These are phyloP conservation scores for Penicillium daleae DNA, from an alignment of 495 filamentous ascomycete genomes.

Conservation along the genomic window DNA sequence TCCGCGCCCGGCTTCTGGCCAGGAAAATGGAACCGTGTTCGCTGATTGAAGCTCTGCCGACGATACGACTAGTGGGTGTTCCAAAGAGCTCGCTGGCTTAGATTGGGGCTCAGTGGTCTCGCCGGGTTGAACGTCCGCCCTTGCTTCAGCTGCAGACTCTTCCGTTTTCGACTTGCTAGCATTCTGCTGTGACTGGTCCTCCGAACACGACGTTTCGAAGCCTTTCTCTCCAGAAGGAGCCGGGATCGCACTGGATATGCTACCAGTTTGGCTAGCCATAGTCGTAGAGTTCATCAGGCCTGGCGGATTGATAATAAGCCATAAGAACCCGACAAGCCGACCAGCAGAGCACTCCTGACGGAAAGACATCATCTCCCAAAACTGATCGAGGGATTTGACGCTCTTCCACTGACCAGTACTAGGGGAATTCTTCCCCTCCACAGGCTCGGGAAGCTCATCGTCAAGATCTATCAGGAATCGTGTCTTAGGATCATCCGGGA, in stretches of 20 bases:
- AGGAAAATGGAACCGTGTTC: conserved; percentile 62
- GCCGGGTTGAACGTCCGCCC: not conserved
- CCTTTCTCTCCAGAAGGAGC: conserved; percentile 13
- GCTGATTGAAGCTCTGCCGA: conserved; percentile 40
- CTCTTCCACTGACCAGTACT: conserved; percentile 74
- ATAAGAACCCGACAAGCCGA: conserved; percentile 88
- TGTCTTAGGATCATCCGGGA: conserved; percentile 95
- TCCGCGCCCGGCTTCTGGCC: conserved; percentile 69
- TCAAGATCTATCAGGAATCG: conserved; percentile 89
- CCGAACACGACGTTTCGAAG: conserved; percentile 5
- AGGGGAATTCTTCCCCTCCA: conserved; percentile 34
- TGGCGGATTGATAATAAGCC: conserved; percentile 75
- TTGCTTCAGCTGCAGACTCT: not conserved
- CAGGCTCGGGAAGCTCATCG: conserved; percentile 63
- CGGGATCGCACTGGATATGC: conserved; percentile 9
- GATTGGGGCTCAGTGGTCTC: conserved; percentile 8
- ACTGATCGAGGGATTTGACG: conserved; percentile 80
- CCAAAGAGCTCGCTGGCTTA: conserved; percentile 48
- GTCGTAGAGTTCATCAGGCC: conserved; percentile 44
- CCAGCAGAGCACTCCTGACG: conserved; percentile 94
- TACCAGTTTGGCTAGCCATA: conserved; percentile 38
- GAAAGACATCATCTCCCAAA: conserved; percentile 99
- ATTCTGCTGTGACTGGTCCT: conserved; percentile 1
- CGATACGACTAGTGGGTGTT: conserved; percentile 43
- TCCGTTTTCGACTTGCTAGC: conserved; percentile 4